phyloP scores from a whole-genome alignment of 2,329 filamentous ascomycete species.

The Colletotrichum tropicicola region DNA sequence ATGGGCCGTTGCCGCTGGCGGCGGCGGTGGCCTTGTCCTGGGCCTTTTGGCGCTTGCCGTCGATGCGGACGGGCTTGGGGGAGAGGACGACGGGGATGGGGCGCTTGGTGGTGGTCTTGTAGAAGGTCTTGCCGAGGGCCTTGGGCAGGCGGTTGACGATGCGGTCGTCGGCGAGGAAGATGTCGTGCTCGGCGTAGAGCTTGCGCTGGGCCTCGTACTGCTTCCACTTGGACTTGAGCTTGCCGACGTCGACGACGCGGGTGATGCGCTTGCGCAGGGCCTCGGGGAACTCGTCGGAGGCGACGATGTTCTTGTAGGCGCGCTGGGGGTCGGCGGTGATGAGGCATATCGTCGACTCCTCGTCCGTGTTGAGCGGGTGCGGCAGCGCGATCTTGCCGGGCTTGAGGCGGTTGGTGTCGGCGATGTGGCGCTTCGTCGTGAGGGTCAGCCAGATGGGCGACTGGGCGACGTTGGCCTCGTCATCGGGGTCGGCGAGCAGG shows the following conservation, averaged over 20 bases:
- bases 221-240: conserved; percentile 85
- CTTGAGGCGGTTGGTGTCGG: conserved; percentile 81
- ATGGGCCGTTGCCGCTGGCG: neutral
- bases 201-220: conserved; percentile 88
- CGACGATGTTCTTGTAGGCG: conserved; percentile 87
- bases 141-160: conserved; percentile 72
- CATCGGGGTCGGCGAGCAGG: conserved; percentile 58
- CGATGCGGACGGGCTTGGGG: conserved; percentile 67
- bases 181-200: conserved; percentile 84
- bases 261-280: conserved; percentile 74
- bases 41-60: conserved; percentile 66
- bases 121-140: conserved; percentile 90
- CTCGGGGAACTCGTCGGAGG: conserved; percentile 73
- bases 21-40: conserved; percentile 57
- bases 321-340: conserved; percentile 86
- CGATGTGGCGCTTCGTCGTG: conserved; percentile 72
- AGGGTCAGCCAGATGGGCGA: conserved; percentile 69
- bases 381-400: conserved; percentile 84
- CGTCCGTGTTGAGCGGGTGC: conserved; percentile 75
- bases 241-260: conserved; percentile 81
- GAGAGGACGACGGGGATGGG: conserved; percentile 84
- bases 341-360: conserved; percentile 79
- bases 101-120: conserved; percentile 82
- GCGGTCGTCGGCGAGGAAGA: conserved; percentile 93
- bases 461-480: conserved; percentile 52